Percentiles rank a stretch among this genome's conserved stretches.
These are phyloP conservation scores for Hyaloscypha finlandica DNA, from an alignment of 495 filamentous ascomycete genomes.

Conservation along the genomic window DNA sequence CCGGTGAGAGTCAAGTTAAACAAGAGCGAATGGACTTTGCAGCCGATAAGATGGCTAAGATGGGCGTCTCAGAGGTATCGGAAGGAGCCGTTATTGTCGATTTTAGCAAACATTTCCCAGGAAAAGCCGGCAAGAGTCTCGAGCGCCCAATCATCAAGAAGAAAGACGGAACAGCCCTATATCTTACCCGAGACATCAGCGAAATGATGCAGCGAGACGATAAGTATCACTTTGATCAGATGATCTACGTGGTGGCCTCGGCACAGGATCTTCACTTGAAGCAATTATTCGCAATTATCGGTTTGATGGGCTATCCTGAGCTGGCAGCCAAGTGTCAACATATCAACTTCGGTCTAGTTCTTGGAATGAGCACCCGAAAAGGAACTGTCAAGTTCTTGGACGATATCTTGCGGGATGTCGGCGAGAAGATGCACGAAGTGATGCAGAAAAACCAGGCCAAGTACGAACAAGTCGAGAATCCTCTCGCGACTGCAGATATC, in stretches of 20 bases:
- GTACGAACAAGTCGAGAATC: constrained; percentile 60
- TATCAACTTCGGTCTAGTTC: constrained; percentile 63
- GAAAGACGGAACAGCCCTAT: constrained; percentile 63
- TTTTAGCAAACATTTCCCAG: constrained; percentile 71
- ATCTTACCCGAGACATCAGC: constrained; percentile 66
- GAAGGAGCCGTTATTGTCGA: constrained; percentile 90
- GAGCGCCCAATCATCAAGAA: constrained; percentile 59
- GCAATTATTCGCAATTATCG: constrained; percentile 66
- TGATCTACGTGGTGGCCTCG: constrained; percentile 68
- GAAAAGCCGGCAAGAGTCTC: constrained; percentile 59
- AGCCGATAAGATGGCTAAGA: constrained; percentile 66
- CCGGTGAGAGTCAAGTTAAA: constrained; percentile 89
- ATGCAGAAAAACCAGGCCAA: constrained; percentile 64
- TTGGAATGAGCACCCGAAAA: constrained; percentile 64
- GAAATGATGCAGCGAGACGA: constrained; percentile 60
- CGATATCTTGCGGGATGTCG: constrained; percentile 62
- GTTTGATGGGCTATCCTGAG: constrained; percentile 59
- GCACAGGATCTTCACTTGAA: constrained; percentile 63
- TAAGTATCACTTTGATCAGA: constrained; percentile 67
- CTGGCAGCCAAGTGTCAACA: constrained; percentile 59
- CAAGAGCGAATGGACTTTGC: constrained; percentile 76
- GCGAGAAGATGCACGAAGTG: constrained; percentile 64
- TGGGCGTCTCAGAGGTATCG: constrained; percentile 74
- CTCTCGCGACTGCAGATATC: constrained; percentile 54
- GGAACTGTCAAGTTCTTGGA: constrained; percentile 60